phyloP scores from a whole-genome alignment of 2,329 filamentous ascomycete species.

The Diaporthe sp. region DNA sequence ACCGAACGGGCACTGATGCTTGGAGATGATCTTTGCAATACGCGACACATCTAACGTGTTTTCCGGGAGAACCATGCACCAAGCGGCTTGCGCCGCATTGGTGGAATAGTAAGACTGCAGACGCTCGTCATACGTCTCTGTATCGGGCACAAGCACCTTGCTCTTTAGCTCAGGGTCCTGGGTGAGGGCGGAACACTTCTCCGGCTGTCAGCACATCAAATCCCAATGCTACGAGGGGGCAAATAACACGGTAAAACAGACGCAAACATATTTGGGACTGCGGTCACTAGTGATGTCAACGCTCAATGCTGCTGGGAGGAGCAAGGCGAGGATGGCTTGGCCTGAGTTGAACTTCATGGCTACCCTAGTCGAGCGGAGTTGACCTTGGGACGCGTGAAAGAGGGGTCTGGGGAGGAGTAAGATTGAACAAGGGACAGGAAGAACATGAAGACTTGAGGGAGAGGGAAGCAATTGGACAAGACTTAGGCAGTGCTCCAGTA shows the following conservation, averaged over 20 bases:
- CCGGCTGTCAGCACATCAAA: neutral
- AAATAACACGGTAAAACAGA: neutral
- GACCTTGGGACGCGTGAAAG: neutral
- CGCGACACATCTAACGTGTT: slow-evolving; percentile 52
- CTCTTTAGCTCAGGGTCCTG: slow-evolving; percentile 44
- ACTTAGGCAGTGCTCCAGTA: neutral
- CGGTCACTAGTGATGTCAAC: neutral
- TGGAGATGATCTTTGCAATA: slow-evolving; percentile 50
- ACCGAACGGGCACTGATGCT: slow-evolving; percentile 52
- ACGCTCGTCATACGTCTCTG: slow-evolving; percentile 47
- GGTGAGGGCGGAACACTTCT: slow-evolving; percentile 48
- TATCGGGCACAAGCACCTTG: slow-evolving; percentile 49
- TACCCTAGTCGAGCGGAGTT: neutral
- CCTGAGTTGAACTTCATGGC: neutral
- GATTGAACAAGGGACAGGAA: neutral
- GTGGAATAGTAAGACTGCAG: slow-evolving; percentile 54
- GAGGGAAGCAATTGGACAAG: neutral
- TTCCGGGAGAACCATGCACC: slow-evolving; percentile 53
- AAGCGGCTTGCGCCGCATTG: slow-evolving; percentile 52
- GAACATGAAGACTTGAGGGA: neutral
- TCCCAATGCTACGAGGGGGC: too few relatives aligned
- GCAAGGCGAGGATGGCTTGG: neutral
- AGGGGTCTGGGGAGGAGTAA: neutral
- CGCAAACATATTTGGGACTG: neutral
- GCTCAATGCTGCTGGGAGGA: neutral